A percentile compares a stretch with the other conserved stretches of the same genome.
Conservation (phyloP, 2,329 filamentous ascomycete species). For the Amphichorda felina region DNA sequence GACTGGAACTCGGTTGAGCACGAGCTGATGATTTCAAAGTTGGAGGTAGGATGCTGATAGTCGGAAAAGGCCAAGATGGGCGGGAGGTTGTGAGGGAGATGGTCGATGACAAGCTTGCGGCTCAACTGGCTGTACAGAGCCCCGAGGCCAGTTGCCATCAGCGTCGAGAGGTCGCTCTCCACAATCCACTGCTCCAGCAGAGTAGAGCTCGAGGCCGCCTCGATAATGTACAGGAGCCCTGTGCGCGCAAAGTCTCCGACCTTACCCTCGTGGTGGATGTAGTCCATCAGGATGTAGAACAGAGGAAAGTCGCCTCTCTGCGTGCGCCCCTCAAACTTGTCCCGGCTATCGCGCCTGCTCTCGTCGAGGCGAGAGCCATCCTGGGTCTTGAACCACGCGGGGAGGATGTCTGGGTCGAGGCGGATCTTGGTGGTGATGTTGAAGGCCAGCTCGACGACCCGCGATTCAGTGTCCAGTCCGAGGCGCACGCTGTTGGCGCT, state of each 20-base stretch:
- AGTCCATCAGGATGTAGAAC: conserved; percentile 92
- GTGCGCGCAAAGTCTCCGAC: conserved; percentile 94
- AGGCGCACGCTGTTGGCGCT: conserved; percentile 62
- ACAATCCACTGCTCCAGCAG: conserved; percentile 92
- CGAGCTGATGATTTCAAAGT: conserved; percentile 61
- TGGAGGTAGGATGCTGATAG: conserved; percentile 61
- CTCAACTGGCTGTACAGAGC: conserved; percentile 57
- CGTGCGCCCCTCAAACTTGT: conserved; percentile 71
- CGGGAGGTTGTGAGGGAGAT: conserved; percentile 63
- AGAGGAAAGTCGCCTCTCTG: conserved; percentile 89
- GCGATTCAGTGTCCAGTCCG: conserved; percentile 70
- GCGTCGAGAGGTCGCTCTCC: conserved; percentile 86
- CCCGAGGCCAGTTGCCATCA: conserved; percentile 93
- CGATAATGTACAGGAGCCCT: conserved; percentile 88
- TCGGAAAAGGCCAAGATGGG: conserved; percentile 83
- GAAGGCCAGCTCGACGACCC: conserved; percentile 87
- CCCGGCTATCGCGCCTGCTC: conserved; percentile 46
- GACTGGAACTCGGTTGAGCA: conserved; percentile 65
- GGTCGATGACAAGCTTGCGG: conserved; percentile 71
- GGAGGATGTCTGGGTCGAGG: conserved; percentile 72
- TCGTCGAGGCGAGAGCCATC: conserved; percentile 17
- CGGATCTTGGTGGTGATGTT: conserved; percentile 95
- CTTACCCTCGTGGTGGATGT: conserved; percentile 90
- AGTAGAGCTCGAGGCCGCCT: conserved; percentile 74
- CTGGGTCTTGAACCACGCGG: conserved; percentile 75